phyloP scores from a whole-genome alignment of 179 eudicot species.

The Silene vulgaris region DNA sequence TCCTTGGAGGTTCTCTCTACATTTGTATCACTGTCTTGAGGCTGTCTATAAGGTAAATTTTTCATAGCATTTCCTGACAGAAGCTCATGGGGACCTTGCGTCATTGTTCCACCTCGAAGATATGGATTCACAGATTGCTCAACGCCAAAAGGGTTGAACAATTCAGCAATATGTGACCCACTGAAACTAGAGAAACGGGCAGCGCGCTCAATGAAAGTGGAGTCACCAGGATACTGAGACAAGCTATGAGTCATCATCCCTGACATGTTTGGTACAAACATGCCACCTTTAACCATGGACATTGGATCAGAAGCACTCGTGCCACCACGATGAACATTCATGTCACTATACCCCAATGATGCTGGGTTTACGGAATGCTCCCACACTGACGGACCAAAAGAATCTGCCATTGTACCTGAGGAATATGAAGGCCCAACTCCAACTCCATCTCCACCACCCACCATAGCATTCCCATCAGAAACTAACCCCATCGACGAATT shows the following conservation, averaged over 20 bases:
- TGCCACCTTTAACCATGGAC: constrained; percentile 45
- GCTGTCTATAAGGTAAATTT: constrained; percentile 31
- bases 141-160: constrained; percentile 56
- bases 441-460: constrained; percentile 33
- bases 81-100: constrained; percentile 46
- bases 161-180: constrained; percentile 57
- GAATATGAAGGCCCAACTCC: constrained; percentile 39
- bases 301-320: constrained; percentile 38
- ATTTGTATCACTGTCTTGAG: constrained; percentile 35
- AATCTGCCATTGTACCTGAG: constrained; percentile 51
- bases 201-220: constrained; percentile 87
- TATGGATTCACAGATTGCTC: constrained; percentile 47
- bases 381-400: constrained; percentile 63
- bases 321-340: constrained; percentile 46
- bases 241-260: constrained; percentile 57
- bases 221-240: constrained; percentile 76
- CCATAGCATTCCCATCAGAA: constrained; percentile 35
- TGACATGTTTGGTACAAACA: constrained; percentile 42
- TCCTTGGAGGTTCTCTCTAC: constrained; percentile 41
- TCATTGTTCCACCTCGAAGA: constrained; percentile 28
- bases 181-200: constrained; percentile 86
- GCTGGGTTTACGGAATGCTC: constrained; percentile 44
- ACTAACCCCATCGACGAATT: constrained; percentile 48
- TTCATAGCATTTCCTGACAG: constrained; percentile 32
- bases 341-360: constrained; percentile 47